These are phyloP conservation scores for Suillus cothurnatus DNA, from an alignment of 768 basidiomycete genomes.

Conservation along the genomic window DNA sequence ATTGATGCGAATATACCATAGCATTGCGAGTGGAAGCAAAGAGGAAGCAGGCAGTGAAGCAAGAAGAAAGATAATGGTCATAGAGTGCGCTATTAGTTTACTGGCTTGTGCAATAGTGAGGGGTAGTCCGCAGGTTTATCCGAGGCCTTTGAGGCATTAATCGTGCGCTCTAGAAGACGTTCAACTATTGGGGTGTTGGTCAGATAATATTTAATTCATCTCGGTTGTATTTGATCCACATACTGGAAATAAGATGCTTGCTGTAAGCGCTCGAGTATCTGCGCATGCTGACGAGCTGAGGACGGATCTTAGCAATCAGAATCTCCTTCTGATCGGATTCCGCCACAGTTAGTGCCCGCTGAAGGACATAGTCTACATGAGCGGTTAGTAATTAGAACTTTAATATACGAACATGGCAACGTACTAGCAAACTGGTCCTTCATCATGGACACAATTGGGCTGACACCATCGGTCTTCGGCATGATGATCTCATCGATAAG, in stretches of 20 bases:
- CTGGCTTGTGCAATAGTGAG: slow-evolving; percentile 26
- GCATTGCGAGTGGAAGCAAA: slow-evolving; percentile 35
- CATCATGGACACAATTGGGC: slow-evolving; percentile 70
- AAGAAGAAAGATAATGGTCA: slow-evolving; percentile 13
- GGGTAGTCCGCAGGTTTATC: slow-evolving; percentile 35
- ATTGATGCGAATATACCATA: slow-evolving; percentile 39
- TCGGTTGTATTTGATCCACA: slow-evolving; percentile 28
- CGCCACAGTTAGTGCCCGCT: slow-evolving; percentile 69
- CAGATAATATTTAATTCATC: slow-evolving; percentile 19
- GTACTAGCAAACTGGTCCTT: slow-evolving; percentile 88
- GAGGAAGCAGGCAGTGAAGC: slow-evolving; percentile 19
- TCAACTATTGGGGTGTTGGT: slow-evolving; percentile 50
- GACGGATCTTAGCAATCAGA: slow-evolving; percentile 62
- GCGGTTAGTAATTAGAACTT: slow-evolving; percentile 8
- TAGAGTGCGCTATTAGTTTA: slow-evolving; percentile 21
- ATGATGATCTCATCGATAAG: slow-evolving; percentile 84
- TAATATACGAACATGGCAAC: slow-evolving; percentile 33
- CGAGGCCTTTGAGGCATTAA: slow-evolving; percentile 29
- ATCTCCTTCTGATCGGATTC: slow-evolving; percentile 73
- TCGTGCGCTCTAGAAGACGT: slow-evolving; percentile 60
- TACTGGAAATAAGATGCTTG: slow-evolving; percentile 83
- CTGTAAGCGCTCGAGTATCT: slow-evolving; percentile 71
- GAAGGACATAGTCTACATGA: slow-evolving; percentile 78
- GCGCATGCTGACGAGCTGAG: slow-evolving; percentile 71
- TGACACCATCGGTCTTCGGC: slow-evolving; percentile 63